phyloP scores from a whole-genome alignment of 1,284 basidiomycete species.

The Ganoderma multipileum region DNA sequence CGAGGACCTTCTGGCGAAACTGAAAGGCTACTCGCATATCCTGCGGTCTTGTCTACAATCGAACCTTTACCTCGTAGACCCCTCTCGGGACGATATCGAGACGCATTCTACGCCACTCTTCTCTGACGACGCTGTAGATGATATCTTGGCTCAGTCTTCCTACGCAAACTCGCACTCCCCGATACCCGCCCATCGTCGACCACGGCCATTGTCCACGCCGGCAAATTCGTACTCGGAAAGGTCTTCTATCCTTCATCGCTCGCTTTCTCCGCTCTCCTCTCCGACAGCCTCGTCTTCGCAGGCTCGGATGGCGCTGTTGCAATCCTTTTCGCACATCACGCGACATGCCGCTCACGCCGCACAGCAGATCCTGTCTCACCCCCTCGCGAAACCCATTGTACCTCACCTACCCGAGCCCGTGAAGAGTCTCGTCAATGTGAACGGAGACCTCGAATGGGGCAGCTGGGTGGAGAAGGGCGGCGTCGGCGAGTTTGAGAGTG shows the following conservation, averaged over 20 bases:
- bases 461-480: conserved; percentile 89
- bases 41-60: conserved; percentile 82
- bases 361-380: conserved; percentile 92
- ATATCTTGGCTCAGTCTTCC: conserved; percentile 79
- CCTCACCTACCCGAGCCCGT: conserved; percentile 95
- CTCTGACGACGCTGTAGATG: conserved; percentile 82
- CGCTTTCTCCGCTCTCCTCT: conserved; percentile 56
- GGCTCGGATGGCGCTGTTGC: conserved; percentile 78
- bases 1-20: conserved; percentile 80
- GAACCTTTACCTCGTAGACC: conserved; percentile 90
- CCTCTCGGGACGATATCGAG: conserved; percentile 89
- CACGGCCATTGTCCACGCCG: conserved; percentile 63
- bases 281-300: conserved; percentile 62
- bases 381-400: conserved; percentile 91
- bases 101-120: conserved; percentile 85
- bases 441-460: conserved; percentile 85
- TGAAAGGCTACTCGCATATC: conserved; percentile 77
- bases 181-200: conserved; percentile 82
- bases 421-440: conserved; percentile 83
- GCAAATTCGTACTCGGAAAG: conserved; percentile 68
- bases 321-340: conserved; percentile 90
- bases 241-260: conserved; percentile 81
- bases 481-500: conserved; percentile 93
- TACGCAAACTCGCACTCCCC: conserved; percentile 81
- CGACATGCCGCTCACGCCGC: conserved; percentile 89